Base-by-base conservation (phyloP, 179 eudicot genomes). In the Actinidia chinensis region DNA sequence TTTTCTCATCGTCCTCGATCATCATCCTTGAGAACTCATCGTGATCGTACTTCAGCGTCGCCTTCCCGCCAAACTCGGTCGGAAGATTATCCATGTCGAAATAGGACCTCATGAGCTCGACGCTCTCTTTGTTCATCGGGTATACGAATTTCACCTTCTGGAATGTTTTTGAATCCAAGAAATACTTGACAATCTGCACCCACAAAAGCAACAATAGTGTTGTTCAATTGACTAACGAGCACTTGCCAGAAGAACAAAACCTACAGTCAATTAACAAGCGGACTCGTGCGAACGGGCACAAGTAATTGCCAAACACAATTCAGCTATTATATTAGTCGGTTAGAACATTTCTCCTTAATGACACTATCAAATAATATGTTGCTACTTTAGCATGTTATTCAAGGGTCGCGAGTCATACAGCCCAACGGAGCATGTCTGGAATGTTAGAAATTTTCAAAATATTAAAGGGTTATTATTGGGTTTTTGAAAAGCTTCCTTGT, bases 71-170 rank as follows among this genome's bases (percentile, higher is more conserved):
- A 85, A 87, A 91, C 78, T 88, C 92, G 54, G 87, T 82, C 6
- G 95, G 98, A 75, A 95, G 98, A 84, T 92, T 95, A 72, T 92
- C 96, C 70, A 89, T 63, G 48, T 94, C 99, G 44, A 94, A 95
- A 77, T 86, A 89, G 33, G 92, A 83, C 20, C 71, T 87, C 99
- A 95, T 95, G 68, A 94, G 85, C 79, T 93, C 98, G 40, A 84
- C 92, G 74, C 99, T 92, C 5, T 90, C 99, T 81, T 93, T 85
- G 71, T 92, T 87, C 80, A 85, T 92, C 8, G 98, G 96, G 84
- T 90, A 91, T 51, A 90, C 97, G 66, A 95, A 95, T 83, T 92
- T 94, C 81, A 95, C 98, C 87, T 95, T 93, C 81, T 91, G 93
- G 67, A 84, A 78, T 51, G 99, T 91, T 85, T 93, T 95, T 6